Percentiles rank a stretch among this genome's conserved stretches.
These are phyloP conservation scores for Epichloe baconii DNA, from an alignment of 2,329 filamentous ascomycete species.

Conservation along the genomic window DNA sequence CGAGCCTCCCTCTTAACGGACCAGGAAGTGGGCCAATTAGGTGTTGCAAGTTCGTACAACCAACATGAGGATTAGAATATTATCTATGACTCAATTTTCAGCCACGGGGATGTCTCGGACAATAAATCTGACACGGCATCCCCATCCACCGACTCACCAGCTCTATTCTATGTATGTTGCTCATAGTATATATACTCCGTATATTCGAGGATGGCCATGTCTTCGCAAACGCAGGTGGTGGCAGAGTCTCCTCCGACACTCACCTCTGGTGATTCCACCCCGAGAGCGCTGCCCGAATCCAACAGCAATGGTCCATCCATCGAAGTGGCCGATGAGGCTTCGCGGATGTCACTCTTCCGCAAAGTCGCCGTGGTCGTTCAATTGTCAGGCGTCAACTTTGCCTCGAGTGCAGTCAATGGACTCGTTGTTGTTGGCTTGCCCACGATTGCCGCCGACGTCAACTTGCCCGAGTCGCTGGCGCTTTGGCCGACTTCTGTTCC, in stretches of 20 bases:
- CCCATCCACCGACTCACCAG: neutral
- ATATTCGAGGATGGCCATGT: neutral
- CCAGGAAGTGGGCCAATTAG: too few relatives aligned
- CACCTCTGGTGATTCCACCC: neutral
- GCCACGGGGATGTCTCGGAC: neutral
- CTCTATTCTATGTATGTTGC: neutral
- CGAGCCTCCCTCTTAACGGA: neutral
- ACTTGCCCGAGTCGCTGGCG: slow-evolving; percentile 19
- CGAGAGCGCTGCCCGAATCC: neutral
- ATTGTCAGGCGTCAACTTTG: slow-evolving; percentile 2
- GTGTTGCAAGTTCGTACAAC: too few relatives aligned
- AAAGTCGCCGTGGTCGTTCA: slow-evolving; percentile 1
- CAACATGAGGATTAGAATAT: too few relatives aligned
- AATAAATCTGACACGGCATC: neutral
- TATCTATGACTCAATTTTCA: neutral
- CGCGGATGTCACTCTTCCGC: neutral
- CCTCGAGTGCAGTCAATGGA: slow-evolving; percentile 3
- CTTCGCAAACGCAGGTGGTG: neutral
- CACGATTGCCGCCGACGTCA: slow-evolving; percentile 24
- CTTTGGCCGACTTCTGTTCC: slow-evolving; percentile 27
- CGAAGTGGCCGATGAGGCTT: neutral
- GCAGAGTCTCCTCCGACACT: neutral
- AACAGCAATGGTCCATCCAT: neutral
- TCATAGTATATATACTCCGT: neutral
- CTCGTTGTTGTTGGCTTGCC: slow-evolving; percentile 27